phyloP scores from a whole-genome alignment of 2,329 filamentous ascomycete genomes.

The Magnaporthiopsis rhizophila region DNA sequence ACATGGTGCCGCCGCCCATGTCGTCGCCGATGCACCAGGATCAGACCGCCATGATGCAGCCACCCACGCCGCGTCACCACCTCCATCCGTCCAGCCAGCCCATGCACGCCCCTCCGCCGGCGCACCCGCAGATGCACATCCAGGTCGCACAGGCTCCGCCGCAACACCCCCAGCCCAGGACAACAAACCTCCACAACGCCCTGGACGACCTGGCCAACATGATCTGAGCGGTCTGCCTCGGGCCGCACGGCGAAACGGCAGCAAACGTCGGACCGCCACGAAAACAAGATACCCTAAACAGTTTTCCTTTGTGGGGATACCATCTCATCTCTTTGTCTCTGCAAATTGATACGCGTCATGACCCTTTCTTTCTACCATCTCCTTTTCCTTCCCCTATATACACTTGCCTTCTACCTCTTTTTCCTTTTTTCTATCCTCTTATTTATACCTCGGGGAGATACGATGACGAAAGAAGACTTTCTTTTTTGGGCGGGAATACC shows the following conservation, averaged over 20 bases:
- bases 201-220: constrained; percentile 36
- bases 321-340: neutral
- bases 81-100: constrained; percentile 12
- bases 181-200: constrained; percentile 19
- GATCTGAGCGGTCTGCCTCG: constrained; percentile 27
- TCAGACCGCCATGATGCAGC: constrained; percentile 5
- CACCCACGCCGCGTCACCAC: constrained; percentile 8
- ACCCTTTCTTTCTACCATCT: neutral
- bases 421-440: neutral
- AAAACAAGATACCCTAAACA: neutral
- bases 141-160: constrained; percentile 19
- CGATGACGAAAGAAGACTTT: neutral
- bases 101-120: constrained; percentile 13
- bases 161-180: constrained; percentile 23
- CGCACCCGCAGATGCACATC: constrained; percentile 16
- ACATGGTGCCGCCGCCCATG: constrained; percentile 2
- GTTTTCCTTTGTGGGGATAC: neutral
- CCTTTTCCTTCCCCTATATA: too few relatives aligned
- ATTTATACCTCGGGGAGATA: neutral
- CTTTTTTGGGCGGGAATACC: constrained; percentile 1
- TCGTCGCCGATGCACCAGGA: constrained; percentile 14
- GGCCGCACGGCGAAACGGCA: too few relatives aligned
- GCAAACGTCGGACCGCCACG: neutral
- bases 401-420: neutral
- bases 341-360: neutral